Conservation (phyloP, 2,329 filamentous ascomycete species). For the Exophiala calicioides region DNA sequence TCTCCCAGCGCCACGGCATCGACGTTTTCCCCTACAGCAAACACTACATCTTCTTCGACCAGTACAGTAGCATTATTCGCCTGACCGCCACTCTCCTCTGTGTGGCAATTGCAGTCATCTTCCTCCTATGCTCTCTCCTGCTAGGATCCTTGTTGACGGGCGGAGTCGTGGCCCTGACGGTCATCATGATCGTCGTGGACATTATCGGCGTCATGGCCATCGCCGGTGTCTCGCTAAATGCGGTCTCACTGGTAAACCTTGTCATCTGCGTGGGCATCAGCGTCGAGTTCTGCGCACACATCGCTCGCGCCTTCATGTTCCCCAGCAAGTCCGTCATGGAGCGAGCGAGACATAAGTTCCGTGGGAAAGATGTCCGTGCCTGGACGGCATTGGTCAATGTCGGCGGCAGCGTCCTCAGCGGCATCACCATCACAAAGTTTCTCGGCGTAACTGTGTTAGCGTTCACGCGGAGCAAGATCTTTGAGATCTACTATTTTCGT, state of each 20-base stretch:
- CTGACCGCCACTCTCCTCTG: slow-evolving; percentile 78
- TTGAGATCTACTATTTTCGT: slow-evolving; percentile 98
- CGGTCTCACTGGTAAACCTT: slow-evolving; percentile 90
- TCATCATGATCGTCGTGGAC: slow-evolving; percentile 90
- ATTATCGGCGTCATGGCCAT: slow-evolving; percentile 95
- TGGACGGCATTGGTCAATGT: slow-evolving; percentile 96
- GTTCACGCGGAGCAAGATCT: slow-evolving; percentile 96
- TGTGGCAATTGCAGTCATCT: slow-evolving; percentile 81
- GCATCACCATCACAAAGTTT: slow-evolving; percentile 94
- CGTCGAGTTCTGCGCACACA: slow-evolving; percentile 96
- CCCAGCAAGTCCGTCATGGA: slow-evolving; percentile 81
- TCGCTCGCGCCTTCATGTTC: slow-evolving; percentile 94
- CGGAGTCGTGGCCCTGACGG: slow-evolving; percentile 78
- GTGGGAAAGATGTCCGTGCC: slow-evolving; percentile 78
- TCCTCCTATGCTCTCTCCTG: slow-evolving; percentile 74
- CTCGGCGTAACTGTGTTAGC: slow-evolving; percentile 88
- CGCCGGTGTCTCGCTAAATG: slow-evolving; percentile 85
- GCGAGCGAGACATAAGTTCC: slow-evolving; percentile 73
- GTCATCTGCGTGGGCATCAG: slow-evolving; percentile 96
- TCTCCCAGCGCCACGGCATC: slow-evolving; percentile 69
- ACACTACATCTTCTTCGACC: slow-evolving; percentile 99
- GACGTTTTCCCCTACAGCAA: slow-evolving; percentile 95
- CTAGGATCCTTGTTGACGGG: slow-evolving; percentile 83
- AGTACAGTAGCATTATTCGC: slow-evolving; percentile 82
- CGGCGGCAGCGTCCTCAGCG: slow-evolving; percentile 89